phyloP scores from a whole-genome alignment of 768 basidiomycete species.

The Suillus subaureus region DNA sequence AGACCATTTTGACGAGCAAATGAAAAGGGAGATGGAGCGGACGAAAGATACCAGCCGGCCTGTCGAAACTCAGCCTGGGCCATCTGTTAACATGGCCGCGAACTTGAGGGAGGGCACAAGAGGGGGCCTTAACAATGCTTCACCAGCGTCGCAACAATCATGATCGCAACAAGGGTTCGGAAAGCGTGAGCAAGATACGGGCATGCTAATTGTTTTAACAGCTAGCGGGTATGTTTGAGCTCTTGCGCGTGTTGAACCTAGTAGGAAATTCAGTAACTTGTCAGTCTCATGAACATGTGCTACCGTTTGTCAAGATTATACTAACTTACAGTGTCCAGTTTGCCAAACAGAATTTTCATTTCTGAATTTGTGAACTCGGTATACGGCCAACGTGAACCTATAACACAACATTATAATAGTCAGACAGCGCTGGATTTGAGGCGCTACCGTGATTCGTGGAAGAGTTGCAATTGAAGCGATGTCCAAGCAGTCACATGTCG shows the following conservation, averaged over 20 bases:
- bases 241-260: background rate
- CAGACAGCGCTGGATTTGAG: background rate
- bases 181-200: background rate
- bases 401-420: background rate
- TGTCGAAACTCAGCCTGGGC: slow-evolving; percentile 24
- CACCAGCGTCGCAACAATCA: background rate
- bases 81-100: slow-evolving; percentile 3
- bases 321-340: background rate
- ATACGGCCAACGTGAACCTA: background rate
- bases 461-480: too few species aligned
- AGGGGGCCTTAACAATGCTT: background rate
- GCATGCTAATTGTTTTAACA: background rate
- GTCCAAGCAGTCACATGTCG: background rate
- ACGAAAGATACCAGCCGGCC: slow-evolving; percentile 15
- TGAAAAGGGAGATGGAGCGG: slow-evolving; percentile 27
- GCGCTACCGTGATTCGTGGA: background rate
- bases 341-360: background rate
- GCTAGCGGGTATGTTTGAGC: background rate
- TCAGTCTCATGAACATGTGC: background rate
- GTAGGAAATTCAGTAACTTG: background rate
- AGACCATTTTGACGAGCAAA: slow-evolving; percentile 32
- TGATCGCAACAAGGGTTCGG: background rate
- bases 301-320: background rate
- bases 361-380: background rate
- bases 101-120: background rate